A percentile compares a stretch with the other conserved stretches of the same genome.
Evolutionary conservation across 805 yeast species (phyloP).

Genomic region (Phaffomyces opuntiae): DNA sequence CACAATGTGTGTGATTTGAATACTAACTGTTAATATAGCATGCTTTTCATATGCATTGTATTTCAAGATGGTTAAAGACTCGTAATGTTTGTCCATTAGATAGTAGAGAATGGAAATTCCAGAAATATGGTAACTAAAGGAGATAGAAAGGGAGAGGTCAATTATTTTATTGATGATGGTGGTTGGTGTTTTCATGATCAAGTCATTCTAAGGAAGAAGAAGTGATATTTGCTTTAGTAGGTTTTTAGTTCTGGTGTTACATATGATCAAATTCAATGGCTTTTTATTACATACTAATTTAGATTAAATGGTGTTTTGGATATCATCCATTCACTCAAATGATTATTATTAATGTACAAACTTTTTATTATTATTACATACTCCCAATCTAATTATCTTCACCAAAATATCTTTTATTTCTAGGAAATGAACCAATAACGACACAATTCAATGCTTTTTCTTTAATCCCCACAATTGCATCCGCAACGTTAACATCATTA

Average conservation of each 20-base stretch:
- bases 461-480: conserved; percentile 37
- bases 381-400: background rate
- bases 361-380: background rate
- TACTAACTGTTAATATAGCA: conserved; percentile 32
- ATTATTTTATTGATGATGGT: too few species aligned
- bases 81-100: conserved; percentile 96
- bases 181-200: too few species aligned
- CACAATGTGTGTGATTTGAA: too few species aligned
- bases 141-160: too few species aligned
- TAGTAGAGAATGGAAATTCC: conserved; percentile 79
- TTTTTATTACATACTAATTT: too few species aligned
- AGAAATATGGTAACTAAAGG: conserved; percentile 54
- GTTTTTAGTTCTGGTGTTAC: too few species aligned
- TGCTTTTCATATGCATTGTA: conserved; percentile 98
- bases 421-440: conserved; percentile 52
- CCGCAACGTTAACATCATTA: conserved; percentile 23
- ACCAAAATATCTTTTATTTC: conserved; percentile 34
- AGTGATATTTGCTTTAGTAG: too few species aligned
- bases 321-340: too few species aligned
- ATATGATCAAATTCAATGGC: background rate
- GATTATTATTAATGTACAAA: too few species aligned
- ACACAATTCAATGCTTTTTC: conserved; percentile 41
- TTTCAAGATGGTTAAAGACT: conserved; percentile 89
- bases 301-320: too few species aligned
- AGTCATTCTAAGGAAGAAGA: too few species aligned